These are phyloP conservation scores for Phytophthora podocarpi DNA, from an alignment of 352 stramenopile species.

Conservation along the genomic window DNA sequence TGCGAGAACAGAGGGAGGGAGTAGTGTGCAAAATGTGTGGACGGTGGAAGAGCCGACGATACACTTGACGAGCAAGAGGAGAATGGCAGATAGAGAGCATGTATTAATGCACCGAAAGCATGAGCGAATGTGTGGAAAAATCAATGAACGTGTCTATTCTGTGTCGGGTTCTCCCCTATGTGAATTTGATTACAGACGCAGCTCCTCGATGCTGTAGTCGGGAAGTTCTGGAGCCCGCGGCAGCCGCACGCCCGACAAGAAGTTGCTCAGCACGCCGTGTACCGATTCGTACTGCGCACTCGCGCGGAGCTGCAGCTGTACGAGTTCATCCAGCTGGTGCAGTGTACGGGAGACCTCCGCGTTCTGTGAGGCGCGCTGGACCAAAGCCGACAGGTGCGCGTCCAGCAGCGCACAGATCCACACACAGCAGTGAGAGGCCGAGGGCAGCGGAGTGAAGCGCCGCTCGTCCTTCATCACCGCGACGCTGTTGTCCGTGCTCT, in stretches of 20 bases:
- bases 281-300: constrained; percentile 72
- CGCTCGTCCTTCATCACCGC: constrained; percentile 25
- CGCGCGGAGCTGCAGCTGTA: constrained; percentile 56
- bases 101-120: background rate
- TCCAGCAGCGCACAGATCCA: constrained; percentile 84
- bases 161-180: constrained; percentile 7
- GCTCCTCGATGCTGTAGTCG: constrained; percentile 83
- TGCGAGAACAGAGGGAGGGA: background rate
- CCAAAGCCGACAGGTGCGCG: constrained; percentile 67
- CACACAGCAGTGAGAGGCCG: constrained; percentile 53
- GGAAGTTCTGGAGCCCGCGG: constrained; percentile 64
- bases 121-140: no score
- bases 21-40: constrained; percentile 2
- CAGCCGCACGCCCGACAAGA: constrained; percentile 72
- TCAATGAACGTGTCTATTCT: constrained; percentile 34
- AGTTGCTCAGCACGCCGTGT: constrained; percentile 80
- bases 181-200: constrained; percentile 52
- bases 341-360: constrained; percentile 43
- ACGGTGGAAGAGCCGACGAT: background rate
- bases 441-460: constrained; percentile 43
- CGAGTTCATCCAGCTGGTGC: constrained; percentile 57
- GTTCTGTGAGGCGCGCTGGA: constrained; percentile 63
- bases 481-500: constrained; percentile 16
- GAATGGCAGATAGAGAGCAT: background rate
- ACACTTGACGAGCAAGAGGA: background rate